These are phyloP conservation scores for Monilinia polystroma DNA, from an alignment of 2,329 filamentous ascomycete species.

Conservation along the genomic window DNA sequence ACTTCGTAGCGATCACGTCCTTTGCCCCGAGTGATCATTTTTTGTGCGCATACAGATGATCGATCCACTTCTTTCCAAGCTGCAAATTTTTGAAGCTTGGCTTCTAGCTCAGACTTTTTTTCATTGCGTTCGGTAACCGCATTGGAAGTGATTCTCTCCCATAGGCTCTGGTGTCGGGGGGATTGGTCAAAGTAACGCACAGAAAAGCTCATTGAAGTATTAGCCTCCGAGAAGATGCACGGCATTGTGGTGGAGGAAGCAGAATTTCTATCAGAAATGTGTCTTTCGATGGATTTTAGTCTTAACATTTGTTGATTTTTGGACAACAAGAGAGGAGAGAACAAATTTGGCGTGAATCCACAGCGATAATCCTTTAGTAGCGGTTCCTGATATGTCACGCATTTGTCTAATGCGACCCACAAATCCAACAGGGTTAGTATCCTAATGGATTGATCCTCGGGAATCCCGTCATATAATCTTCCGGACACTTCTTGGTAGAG, in stretches of 20 bases:
- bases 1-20: background rate
- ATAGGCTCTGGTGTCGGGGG: constrained; percentile 42
- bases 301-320: constrained; percentile 47
- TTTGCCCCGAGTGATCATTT: background rate
- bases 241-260: constrained; percentile 20
- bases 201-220: constrained; percentile 44
- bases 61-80: constrained; percentile 32
- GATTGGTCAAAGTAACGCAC: constrained; percentile 51
- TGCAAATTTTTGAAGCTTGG: constrained; percentile 37
- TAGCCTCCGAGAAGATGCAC: constrained; percentile 44
- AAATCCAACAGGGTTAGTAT: constrained; percentile 56
- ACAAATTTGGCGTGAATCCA: constrained; percentile 44
- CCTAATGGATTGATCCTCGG: constrained; percentile 54
- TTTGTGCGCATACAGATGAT: background rate
- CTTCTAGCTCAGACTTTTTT: constrained; percentile 42
- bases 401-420: constrained; percentile 57
- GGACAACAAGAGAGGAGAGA: constrained; percentile 49
- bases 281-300: constrained; percentile 48
- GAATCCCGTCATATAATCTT: constrained; percentile 43
- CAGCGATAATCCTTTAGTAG: constrained; percentile 50
- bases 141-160: constrained; percentile 42
- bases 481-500: constrained; percentile 41
- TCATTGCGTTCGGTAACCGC: constrained; percentile 38
- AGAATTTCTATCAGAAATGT: constrained; percentile 42
- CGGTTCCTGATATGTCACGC: constrained; percentile 42